Conservation (phyloP, 202 grass and related monocot genomes). For the Eragrostis tef region DNA sequence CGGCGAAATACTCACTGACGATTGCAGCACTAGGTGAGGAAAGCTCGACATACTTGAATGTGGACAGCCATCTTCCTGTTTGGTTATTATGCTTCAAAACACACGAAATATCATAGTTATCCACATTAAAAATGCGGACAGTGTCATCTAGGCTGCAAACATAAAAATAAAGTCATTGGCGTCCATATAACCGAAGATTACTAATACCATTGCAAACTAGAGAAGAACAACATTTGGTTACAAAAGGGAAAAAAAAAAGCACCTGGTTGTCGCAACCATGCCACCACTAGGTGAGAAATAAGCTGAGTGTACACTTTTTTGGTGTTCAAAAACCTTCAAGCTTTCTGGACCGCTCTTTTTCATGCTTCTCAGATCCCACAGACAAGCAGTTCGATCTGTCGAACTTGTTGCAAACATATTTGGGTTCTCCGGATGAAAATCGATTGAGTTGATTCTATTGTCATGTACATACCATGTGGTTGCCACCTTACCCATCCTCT, state of each 20-base stretch:
- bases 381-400: conserved; percentile 57
- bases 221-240: conserved; percentile 7
- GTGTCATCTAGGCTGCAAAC: conserved; percentile 67
- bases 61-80: conserved; percentile 71
- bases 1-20: neutral
- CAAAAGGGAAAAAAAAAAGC: neutral
- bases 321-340: conserved; percentile 59
- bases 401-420: conserved; percentile 78
- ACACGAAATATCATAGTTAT: conserved; percentile 50
- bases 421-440: conserved; percentile 68
- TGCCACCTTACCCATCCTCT: conserved; percentile 60
- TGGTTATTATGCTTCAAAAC: conserved; percentile 65
- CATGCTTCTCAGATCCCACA: conserved; percentile 79
- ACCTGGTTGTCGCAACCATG: conserved; percentile 81
- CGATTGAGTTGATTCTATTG: conserved; percentile 71
- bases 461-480: conserved; percentile 64
- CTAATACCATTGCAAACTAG: neutral
- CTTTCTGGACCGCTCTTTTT: conserved; percentile 52
- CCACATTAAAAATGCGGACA: conserved; percentile 51
- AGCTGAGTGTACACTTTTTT: conserved; percentile 65
- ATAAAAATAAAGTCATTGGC: conserved; percentile 37
- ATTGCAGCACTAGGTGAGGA: neutral
- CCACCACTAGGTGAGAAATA: conserved; percentile 86
- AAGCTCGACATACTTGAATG: conserved; percentile 69
- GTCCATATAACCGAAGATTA: no score